Base-by-base conservation (phyloP, 148 eudicot species). In the Simmondsia chinensis region DNA sequence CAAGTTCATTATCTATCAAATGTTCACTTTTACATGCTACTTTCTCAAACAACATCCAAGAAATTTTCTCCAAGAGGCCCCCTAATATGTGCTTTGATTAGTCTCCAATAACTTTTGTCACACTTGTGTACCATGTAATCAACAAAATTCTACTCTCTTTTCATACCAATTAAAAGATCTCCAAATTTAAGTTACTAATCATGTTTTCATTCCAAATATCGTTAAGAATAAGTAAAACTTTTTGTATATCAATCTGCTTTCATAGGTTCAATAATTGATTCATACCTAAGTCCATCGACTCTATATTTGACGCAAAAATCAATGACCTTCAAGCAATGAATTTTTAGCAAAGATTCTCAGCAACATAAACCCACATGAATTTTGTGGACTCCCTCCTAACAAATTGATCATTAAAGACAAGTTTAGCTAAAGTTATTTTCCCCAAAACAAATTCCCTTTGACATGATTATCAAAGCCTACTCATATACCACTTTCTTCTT, bases 51-150 rank as follows among this genome's bases (percentile, higher is more conserved):
- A 77, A 42, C 2, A 19, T 5, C 64, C 60, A 56, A 0, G 71
- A 45, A 30, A 56, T 43, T 0, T 31, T 50, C 0, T 48, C 52
- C 0, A 68, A 44, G 4, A 77, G 57, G 10, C 66, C 59, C 1
- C 39, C 3, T 30, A 78, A 26, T 14, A 50, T 37, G 9, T 60
- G 41, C 0, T 12, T 5, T 1, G 24, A 11, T 49, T 15, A 6
- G 4, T 55, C 20, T 6, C 72, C 74, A 0, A 59, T 43, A 12
- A 26, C 20, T 1, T 12, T 22, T 15, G 72, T 61, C 6, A 48
- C 53, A 11, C 2, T 12, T 3, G n/a, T 45, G 1, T 65, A 66
- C 1, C 80, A 69, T 0, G 77, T 60, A 9, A 77, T 74, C 21
- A 71, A 55, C 10, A 71, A 0, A 44, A 74, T 48, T 36, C 50